Evolutionary conservation across 2,329 filamentous ascomycete genomes (phyloP).

Genomic region (Zasmidium angulare): DNA sequence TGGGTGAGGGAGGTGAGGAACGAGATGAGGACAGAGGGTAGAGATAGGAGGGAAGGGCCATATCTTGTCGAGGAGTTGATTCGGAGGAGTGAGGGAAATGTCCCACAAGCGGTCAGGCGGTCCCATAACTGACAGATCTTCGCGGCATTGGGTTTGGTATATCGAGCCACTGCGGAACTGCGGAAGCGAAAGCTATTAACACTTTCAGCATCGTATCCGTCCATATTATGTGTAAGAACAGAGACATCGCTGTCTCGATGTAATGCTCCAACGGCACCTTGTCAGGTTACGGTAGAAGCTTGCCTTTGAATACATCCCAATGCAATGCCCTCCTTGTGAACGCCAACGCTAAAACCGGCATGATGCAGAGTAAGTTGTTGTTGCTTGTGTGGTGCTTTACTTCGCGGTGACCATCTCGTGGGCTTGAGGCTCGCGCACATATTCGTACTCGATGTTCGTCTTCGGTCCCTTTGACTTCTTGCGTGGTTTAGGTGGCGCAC

Average conservation of each 20-base stretch:
- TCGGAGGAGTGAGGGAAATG: too few species aligned
- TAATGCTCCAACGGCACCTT: not conserved
- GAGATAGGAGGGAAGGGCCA: not conserved
- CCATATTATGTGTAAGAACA: too few species aligned
- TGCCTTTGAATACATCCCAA: too few species aligned
- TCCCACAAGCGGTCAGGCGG: too few species aligned
- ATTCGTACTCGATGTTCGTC: slow-evolving; percentile 77
- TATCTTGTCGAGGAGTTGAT: not conserved
- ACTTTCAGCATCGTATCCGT: not conserved
- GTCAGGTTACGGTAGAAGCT: too few species aligned
- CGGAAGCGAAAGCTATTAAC: not conserved
- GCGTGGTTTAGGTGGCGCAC: slow-evolving; percentile 54
- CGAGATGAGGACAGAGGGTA: not conserved
- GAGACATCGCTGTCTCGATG: too few species aligned
- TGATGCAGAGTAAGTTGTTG: not conserved
- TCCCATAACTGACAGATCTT: not conserved
- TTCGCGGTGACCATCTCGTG: slow-evolving; percentile 38
- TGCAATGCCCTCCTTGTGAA: too few species aligned
- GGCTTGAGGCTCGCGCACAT: slow-evolving; percentile 61
- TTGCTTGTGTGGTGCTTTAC: slow-evolving; percentile 6
- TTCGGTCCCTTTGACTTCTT: slow-evolving; percentile 62
- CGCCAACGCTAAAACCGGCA: not conserved
- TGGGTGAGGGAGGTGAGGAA: not conserved
- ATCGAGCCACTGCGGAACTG: not conserved
- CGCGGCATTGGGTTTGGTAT: not conserved